Percentiles rank a stretch among this genome's conserved stretches.
Evolutionary conservation across 129 eudicot species (phyloP).

Genomic region (Pittosporum tobira): DNA sequence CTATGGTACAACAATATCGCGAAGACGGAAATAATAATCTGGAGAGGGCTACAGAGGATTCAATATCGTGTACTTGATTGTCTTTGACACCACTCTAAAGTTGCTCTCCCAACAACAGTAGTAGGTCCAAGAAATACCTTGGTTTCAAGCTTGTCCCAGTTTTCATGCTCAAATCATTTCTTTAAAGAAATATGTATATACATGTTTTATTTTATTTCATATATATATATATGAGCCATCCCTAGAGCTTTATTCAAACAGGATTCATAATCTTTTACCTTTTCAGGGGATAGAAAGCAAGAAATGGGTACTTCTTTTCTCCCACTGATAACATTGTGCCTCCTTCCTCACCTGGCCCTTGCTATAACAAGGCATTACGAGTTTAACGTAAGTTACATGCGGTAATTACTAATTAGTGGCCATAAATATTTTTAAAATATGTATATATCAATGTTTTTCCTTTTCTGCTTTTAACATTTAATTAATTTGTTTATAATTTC

Average conservation of each 20-base stretch:
- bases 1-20: background rate
- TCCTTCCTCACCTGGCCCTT: slow-evolving; percentile 22
- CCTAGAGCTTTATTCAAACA: slow-evolving; percentile 9
- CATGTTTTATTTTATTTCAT: too few relatives aligned
- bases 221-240: slow-evolving; percentile 3
- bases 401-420: background rate
- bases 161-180: background rate
- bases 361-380: slow-evolving; percentile 26
- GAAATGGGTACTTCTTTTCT: slow-evolving; percentile 8
- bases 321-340: slow-evolving; percentile 9
- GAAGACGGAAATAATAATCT: slow-evolving; percentile 9
- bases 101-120: slow-evolving; percentile 17
- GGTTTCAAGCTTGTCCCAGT: background rate
- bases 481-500: background rate
- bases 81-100: slow-evolving; percentile 27
- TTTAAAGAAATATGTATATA: too few relatives aligned
- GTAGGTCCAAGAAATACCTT: slow-evolving; percentile 15
- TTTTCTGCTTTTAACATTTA: too few relatives aligned
- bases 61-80: background rate
- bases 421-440: background rate
- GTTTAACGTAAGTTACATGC: slow-evolving; percentile 20
- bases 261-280: background rate
- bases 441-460: background rate
- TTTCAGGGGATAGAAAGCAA: background rate
- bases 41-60: background rate